Evolutionary conservation across 768 basidiomycete species (phyloP).

Genomic region (Russula brevipes): DNA sequence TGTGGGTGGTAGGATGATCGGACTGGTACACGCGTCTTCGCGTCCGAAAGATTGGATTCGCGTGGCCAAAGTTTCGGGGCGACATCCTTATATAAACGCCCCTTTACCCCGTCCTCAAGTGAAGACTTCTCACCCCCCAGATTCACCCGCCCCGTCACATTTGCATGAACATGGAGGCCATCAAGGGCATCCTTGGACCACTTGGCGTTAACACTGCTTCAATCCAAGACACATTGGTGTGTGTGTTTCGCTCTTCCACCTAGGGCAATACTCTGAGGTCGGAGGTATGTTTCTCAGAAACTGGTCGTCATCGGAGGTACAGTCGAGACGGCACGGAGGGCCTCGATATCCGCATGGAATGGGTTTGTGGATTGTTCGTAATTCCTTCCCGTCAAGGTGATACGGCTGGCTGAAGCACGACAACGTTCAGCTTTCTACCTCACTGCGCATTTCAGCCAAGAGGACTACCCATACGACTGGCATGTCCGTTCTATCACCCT

Average conservation of each 20-base stretch:
- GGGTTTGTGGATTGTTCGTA: conserved; percentile 80
- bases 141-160: conserved; percentile 20
- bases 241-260: conserved; percentile 23
- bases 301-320: conserved; percentile 87
- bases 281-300: conserved; percentile 48
- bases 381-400: neutral
- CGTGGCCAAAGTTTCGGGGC: neutral
- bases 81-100: conserved; percentile 22
- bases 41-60: neutral
- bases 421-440: conserved; percentile 66
- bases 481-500: conserved; percentile 30
- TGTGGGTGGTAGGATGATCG: conserved; percentile 4
- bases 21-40: neutral
- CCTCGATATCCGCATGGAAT: conserved; percentile 82
- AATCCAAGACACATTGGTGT: conserved; percentile 74
- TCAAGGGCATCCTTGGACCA: conserved; percentile 70
- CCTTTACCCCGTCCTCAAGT: conserved; percentile 15
- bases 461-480: conserved; percentile 87
- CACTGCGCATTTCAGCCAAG: conserved; percentile 83
- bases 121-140: conserved; percentile 13
- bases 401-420: conserved; percentile 18
- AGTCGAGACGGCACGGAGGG: conserved; percentile 77
- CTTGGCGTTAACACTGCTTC: conserved; percentile 58
- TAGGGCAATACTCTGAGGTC: neutral
- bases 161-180: conserved; percentile 50